These are phyloP conservation scores for Xylaria scruposa DNA, from an alignment of 495 filamentous ascomycete genomes.

Conservation along the genomic window DNA sequence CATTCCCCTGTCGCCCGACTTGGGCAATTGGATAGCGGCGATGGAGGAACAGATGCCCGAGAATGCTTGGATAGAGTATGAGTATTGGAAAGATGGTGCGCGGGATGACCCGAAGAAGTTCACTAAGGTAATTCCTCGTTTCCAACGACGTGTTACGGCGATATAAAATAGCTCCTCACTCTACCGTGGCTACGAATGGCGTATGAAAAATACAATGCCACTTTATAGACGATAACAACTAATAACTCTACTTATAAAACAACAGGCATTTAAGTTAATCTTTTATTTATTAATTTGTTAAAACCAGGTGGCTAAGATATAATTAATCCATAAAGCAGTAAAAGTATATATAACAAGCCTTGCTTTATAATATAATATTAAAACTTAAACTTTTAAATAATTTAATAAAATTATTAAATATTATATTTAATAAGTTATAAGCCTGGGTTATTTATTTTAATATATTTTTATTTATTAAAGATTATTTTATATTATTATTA, in stretches of 20 bases:
- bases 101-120: constrained; percentile 62
- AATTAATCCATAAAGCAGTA: no score
- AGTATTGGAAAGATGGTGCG: constrained; percentile 71
- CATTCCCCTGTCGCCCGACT: constrained; percentile 40
- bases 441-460: no score
- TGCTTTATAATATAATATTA: no score
- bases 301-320: no score
- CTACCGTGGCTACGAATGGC: not conserved
- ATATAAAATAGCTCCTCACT: constrained; percentile 26
- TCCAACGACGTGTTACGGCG: constrained; percentile 57
- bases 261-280: not conserved
- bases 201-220: not conserved
- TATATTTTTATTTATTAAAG: no score
- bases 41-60: constrained; percentile 72
- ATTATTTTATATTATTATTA: no score
- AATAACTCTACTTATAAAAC: not conserved
- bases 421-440: no score
- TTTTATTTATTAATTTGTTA: not conserved
- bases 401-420: no score
- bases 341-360: no score
- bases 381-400: no score
- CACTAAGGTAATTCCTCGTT: constrained; percentile 56
- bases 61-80: constrained; percentile 73
- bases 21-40: constrained; percentile 58
- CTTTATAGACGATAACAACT: not conserved